Base-by-base conservation (phyloP, 768 basidiomycete genomes). In the Podaxis sp. region DNA sequence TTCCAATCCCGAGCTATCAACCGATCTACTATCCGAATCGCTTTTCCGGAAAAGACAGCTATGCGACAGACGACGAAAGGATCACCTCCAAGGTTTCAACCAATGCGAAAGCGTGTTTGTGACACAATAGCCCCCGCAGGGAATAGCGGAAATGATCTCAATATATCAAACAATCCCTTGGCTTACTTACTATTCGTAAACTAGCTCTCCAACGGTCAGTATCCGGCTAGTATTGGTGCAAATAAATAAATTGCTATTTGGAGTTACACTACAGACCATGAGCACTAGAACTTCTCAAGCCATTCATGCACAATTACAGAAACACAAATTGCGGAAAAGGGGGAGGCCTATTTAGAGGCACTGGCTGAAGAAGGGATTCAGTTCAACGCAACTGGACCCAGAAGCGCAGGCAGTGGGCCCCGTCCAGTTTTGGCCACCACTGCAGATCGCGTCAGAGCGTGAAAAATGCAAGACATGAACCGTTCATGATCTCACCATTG, bases 321-420 rank as follows among this genome's bases (percentile, higher is more conserved):
- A 17, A 19, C 9, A 19, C 7, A 51, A 24, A 12, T 51, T 24
- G 28, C 26, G 39, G 22, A 4, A 38, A n/a, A 56, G 2, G 30
- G 15, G 24, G 3, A 5, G 4, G 17, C 15, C n/a, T n/a, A 8
- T 56, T 56, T 39, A 42, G 19, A 70, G 65, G 64, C 73, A 75
- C 68, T 76, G 75, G 66, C 71, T 74, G 70, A 74, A 74, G 64
- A 68, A 74, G 33, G 59, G 64, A 68, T 72, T 76, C 56, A 66
- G 63, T 13, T 67, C 65, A 38, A 57, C 51, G 67, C 75, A 75
- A 38, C 68, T 73, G 33, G 66, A 68, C 17, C 71, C 71, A 57
- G 71, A 33, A 42, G 69, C 73, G 60, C 75, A 77, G 26, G 44
- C 66, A 49, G 75, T 75, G 19, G 76, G 72, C 30, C 76, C 75